Percentiles rank a stretch among this genome's conserved stretches.
Evolutionary conservation across 768 basidiomycete genomes (phyloP).

Genomic region (Suillus weaverae): DNA sequence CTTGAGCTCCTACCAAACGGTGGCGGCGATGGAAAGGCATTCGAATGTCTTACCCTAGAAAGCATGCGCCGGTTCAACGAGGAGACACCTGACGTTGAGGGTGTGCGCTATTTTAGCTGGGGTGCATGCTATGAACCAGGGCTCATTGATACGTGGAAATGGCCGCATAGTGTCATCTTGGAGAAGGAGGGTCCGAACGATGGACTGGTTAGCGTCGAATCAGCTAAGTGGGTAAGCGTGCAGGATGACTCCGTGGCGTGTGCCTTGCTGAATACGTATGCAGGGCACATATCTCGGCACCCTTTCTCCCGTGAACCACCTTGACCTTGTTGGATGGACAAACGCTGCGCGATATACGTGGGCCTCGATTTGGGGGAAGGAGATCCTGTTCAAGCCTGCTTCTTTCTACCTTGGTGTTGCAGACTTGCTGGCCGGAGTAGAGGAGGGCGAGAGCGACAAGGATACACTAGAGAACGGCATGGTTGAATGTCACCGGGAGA

Average conservation of each 20-base stretch:
- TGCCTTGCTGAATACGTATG: not conserved
- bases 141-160: slow-evolving; percentile 87
- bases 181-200: slow-evolving; percentile 93
- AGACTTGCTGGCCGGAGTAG: slow-evolving; percentile 74
- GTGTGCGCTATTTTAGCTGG: slow-evolving; percentile 92
- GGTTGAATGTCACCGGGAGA: not conserved
- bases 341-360: slow-evolving; percentile 87
- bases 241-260: not conserved
- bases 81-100: slow-evolving; percentile 73
- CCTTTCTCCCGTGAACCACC: slow-evolving; percentile 84
- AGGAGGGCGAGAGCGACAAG: slow-evolving; percentile 52
- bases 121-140: slow-evolving; percentile 90
- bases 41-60: slow-evolving; percentile 80
- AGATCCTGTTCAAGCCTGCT: slow-evolving; percentile 89
- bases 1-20: slow-evolving; percentile 88
- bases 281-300: slow-evolving; percentile 96
- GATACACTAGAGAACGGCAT: not conserved
- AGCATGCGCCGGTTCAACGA: slow-evolving; percentile 91
- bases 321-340: slow-evolving; percentile 93
- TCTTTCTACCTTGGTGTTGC: slow-evolving; percentile 88
- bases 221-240: slow-evolving; percentile 73
- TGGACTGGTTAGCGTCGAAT: slow-evolving; percentile 86
- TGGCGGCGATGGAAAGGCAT: slow-evolving; percentile 93
- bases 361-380: slow-evolving; percentile 84
- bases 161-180: slow-evolving; percentile 74